These are phyloP conservation scores for Penicillium sp. DNA, from an alignment of 2,329 filamentous ascomycete species.

Conservation along the genomic window DNA sequence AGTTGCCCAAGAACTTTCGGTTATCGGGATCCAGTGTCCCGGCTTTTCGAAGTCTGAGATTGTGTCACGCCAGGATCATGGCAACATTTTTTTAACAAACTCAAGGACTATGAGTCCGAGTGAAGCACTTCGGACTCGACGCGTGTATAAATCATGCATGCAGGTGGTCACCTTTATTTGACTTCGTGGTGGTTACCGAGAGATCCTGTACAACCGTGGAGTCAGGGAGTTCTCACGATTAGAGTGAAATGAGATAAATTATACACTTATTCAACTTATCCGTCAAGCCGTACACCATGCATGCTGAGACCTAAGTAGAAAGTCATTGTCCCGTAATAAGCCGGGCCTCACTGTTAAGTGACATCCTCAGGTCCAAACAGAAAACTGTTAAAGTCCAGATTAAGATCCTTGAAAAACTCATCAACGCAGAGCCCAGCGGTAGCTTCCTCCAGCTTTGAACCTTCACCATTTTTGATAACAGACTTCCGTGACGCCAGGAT, in stretches of 20 bases:
- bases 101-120: neutral
- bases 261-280: neutral
- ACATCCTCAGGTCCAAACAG: neutral
- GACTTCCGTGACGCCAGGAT: neutral
- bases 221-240: too few species aligned
- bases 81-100: neutral
- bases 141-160: neutral
- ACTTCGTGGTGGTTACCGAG: too few species aligned
- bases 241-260: too few species aligned
- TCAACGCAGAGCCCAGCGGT: neutral
- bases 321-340: neutral
- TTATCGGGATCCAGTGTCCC: too few species aligned
- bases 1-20: too few species aligned
- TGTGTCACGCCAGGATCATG: too few species aligned
- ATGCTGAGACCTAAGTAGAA: neutral
- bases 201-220: too few species aligned
- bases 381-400: neutral
- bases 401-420: neutral
- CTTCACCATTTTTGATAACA: neutral
- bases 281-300: neutral
- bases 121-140: neutral
- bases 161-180: too few species aligned
- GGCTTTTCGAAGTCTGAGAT: too few species aligned
- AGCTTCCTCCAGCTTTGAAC: neutral
- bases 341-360: neutral